Evolutionary conservation across 176 grass and related monocot genomes (phyloP), one percentile per base, ranked within the genome.

Genomic region (Cymbopogon citratus): DNA sequence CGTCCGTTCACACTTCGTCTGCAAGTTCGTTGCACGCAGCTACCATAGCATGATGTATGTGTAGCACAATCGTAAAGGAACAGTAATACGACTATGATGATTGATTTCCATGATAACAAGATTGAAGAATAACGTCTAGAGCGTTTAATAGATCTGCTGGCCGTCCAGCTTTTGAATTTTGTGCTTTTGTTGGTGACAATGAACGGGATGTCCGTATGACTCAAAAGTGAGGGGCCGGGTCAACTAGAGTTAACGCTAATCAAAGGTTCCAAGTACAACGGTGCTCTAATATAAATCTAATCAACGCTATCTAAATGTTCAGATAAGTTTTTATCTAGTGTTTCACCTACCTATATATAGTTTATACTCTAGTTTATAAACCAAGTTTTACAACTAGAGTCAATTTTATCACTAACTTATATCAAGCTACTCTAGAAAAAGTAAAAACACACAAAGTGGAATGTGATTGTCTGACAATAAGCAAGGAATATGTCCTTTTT

Each of bases 11-110:
- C 77, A 68, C 26, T 24, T 3, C 18, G 31, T 69, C 10, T 71
- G 28, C 23, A 9, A 26, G 69, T 46, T 46, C 69, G 13, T 46
- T 45, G 68, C n/a, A 26, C 69, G 69, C 14, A 8, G 25, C 12
- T 45, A 4, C 7, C 10, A 24, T 69, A 18, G 11, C 1, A 24
- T 33, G 31, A n/a, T n/a, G n/a, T n/a, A n/a, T 69, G 67, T 41
- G 11, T 71, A 71, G 69, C 40, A 46, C 69, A 71, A 16, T 9
- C 40, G 69, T 71, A 25, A 71, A 71, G 69, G 69, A 71, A 71
- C 69, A 28, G 16, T 71, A 71, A 71, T 46, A 46, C 69, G 24
- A 14, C 40, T 46, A 16, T 71, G 38, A 61, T 51, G 69, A 48
- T 82, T 82, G 38, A 3, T 33, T 45, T 59, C 27, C 39, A 48